These are phyloP conservation scores for Berkeleyomyces basicola DNA, from an alignment of 2,329 filamentous ascomycete species.

Conservation along the genomic window DNA sequence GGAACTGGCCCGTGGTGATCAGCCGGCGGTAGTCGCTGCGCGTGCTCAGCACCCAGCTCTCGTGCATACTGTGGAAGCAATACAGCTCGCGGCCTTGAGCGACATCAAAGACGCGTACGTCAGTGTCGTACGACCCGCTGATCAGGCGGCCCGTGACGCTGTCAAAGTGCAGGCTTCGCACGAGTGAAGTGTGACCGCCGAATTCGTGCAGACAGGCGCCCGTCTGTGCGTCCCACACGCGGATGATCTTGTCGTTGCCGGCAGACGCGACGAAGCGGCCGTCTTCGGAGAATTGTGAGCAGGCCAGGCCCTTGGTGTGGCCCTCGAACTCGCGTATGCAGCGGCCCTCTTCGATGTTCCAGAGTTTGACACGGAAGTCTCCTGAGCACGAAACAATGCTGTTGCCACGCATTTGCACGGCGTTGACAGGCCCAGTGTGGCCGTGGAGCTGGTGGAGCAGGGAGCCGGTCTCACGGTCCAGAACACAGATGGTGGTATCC, in stretches of 20 bases:
- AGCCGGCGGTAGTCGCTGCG: slow-evolving; percentile 93
- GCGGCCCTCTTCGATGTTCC: slow-evolving; percentile 80
- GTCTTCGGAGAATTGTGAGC: slow-evolving; percentile 90
- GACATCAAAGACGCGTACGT: slow-evolving; percentile 89
- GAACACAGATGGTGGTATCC: slow-evolving; percentile 83
- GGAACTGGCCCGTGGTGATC: slow-evolving; percentile 86
- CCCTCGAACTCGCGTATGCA: slow-evolving; percentile 81
- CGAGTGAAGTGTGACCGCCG: slow-evolving; percentile 67
- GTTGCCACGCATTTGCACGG: slow-evolving; percentile 86
- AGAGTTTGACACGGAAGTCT: slow-evolving; percentile 83
- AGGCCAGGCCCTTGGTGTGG: slow-evolving; percentile 85
- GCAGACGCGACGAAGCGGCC: slow-evolving; percentile 86
- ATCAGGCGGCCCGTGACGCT: slow-evolving; percentile 71
- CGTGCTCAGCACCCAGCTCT: slow-evolving; percentile 89
- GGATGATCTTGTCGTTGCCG: slow-evolving; percentile 88
- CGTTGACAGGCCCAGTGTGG: slow-evolving; percentile 85
- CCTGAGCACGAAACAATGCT: slow-evolving; percentile 86
- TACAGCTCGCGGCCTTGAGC: slow-evolving; percentile 61
- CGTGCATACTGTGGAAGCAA: slow-evolving; percentile 86
- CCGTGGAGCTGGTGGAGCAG: slow-evolving; percentile 67
- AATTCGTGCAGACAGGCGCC: slow-evolving; percentile 70
- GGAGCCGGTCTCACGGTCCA: slow-evolving; percentile 66
- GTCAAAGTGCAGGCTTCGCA: slow-evolving; percentile 83
- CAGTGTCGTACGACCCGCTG: slow-evolving; percentile 86
- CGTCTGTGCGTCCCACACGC: slow-evolving; percentile 88